These are phyloP conservation scores for Aureobasidium mangrovei DNA, from an alignment of 2,329 filamentous ascomycete genomes.

Conservation along the genomic window DNA sequence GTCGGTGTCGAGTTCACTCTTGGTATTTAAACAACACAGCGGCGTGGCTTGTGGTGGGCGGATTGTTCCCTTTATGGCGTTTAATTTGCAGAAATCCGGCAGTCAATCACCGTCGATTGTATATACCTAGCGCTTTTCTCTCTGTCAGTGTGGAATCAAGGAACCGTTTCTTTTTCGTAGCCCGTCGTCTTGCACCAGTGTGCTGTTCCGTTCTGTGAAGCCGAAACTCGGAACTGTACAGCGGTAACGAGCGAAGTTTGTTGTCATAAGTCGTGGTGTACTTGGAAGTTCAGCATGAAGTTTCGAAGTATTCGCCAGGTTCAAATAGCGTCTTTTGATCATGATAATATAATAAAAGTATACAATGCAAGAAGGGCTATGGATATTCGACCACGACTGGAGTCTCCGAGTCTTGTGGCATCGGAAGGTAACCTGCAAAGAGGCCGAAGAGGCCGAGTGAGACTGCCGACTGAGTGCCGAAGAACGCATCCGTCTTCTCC, in stretches of 20 bases:
- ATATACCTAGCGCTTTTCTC: conserved; percentile 15
- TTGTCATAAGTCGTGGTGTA: neutral
- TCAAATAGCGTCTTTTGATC: no score
- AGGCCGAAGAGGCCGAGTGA: neutral
- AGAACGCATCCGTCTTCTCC: conserved; percentile 7
- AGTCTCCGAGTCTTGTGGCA: neutral
- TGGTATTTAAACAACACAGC: conserved; percentile 62
- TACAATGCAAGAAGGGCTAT: neutral
- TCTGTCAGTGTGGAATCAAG: conserved; percentile 10
- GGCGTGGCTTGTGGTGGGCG: conserved; percentile 5
- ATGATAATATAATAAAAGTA: no score
- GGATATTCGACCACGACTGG: neutral
- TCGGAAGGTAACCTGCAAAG: neutral
- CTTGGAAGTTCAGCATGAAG: no score
- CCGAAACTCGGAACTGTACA: neutral
- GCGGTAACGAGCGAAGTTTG: neutral
- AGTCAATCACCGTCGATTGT: conserved; percentile 15
- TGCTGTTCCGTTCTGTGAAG: neutral
- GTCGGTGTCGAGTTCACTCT: conserved; percentile 92
- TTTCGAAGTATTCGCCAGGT: no score
- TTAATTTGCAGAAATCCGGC: conserved; percentile 10
- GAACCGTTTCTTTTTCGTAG: conserved; percentile 11
- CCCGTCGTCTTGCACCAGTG: neutral
- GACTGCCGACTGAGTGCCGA: conserved; percentile 13
- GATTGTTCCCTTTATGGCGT: conserved; percentile 12